Base-by-base conservation (phyloP, 768 basidiomycete genomes). In the Suillus ampliporus region DNA sequence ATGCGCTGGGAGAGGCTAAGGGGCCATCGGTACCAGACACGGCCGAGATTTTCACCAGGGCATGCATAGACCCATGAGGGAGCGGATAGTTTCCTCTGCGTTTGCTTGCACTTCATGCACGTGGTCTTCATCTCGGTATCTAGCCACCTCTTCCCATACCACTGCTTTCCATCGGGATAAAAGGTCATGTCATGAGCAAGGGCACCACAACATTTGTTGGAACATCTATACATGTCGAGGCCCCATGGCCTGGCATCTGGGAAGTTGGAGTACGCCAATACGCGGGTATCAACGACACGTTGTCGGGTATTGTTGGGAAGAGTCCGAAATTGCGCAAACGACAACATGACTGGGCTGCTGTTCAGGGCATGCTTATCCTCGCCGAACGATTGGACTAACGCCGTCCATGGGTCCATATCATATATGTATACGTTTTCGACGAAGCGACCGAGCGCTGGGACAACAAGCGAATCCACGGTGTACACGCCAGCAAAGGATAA, bases 221-320 rank as follows among this genome's bases (percentile, higher is more conserved):
- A 8, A 38, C 58, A 52, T 52, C 13, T 4, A 38, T 44, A 60
- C 14, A 60, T 50, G 2, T 60, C 31, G 5, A 60, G n/a, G 23
- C 58, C 47, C 46, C 46, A 60, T 11, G 47, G 58, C 19, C 58
- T 43, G 5, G 23, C 23, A 14, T 35, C 28, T 26, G 17, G 48
- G 47, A 48, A 48, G 21, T 46, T 60, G 0, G 47, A 52, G 23
- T 34, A 47, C 9, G 58, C 58, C 8, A 60, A 38, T 1, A 60
- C 0, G 0, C 19, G 4, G 7, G 47, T 35, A 1, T 57, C 2
- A 0, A 57, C 14, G 6, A 40, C 2, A 15, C 5, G 8, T 2
- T 28, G 11, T 8, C 17, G 8, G 0, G 38, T 37, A 8, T 37
- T 19, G 11, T 13, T 13, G 5, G 1, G 3, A 15, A 26, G 0